Base-by-base conservation (phyloP, 2,329 filamentous ascomycete species). In the Diaporthe longicolla region DNA sequence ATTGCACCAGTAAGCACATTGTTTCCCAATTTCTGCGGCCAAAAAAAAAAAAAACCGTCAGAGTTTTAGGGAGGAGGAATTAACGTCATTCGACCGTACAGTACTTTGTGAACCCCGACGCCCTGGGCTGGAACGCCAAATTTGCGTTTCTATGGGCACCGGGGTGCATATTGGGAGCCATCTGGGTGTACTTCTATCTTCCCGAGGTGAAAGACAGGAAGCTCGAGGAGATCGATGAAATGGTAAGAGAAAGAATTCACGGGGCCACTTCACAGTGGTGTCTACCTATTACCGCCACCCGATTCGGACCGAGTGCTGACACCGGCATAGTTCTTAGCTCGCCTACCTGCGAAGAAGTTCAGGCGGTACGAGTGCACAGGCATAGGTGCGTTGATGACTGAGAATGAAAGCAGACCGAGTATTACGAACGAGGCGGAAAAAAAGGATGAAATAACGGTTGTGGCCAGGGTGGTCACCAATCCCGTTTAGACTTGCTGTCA, bases 121-220 rank as follows among this genome's bases (percentile, higher is more conserved):
- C 63, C 10, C 9, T 68, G 48, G 32, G 32, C 15, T 68, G 63
- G 63, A 54, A 54, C 7, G 48, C 63, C 13, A 54, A 54, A 15
- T 68, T 54, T 8, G 63, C 48, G 4, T 68, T 54, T 40, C 13
- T 68, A 1, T 68, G 48, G 45, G n/a, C 48, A 7, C 63, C 63
- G 15, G 48, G 63, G 1, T 68, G 63, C 7, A 8, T 50, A 3
- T n/a, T 68, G 4, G 63, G 32, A 26, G 63, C 63, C 19, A 17
- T 68, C 9, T 68, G 63, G 63, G 48, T 54, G 2, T 68, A 54
- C 32, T 80, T 93, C 68, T 94, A 93, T 82, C 93, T 94, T 92
- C 92, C 91, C 0, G 92, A 94, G 84, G 93, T 92, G 2, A 93
- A 93, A 85, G 89, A 91, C 80, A 88, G 87, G 81, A 86, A 82